Percentiles rank a stretch among this genome's conserved stretches.
Evolutionary conservation across 306 rosid species (phyloP).

Genomic region (Pterocarpus santalinus): DNA sequence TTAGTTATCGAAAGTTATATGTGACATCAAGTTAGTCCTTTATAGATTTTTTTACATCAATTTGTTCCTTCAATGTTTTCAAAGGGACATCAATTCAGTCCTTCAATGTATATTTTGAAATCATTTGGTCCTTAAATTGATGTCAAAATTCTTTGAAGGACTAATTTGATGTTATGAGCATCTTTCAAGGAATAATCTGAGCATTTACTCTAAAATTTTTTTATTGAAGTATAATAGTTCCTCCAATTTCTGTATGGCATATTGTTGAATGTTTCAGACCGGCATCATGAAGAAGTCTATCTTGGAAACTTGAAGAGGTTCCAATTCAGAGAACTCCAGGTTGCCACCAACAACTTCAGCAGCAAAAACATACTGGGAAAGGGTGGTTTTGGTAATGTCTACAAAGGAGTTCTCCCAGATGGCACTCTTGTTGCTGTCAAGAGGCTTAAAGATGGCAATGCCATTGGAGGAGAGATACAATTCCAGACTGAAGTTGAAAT

Average conservation of each 20-base stretch:
- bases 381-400: constrained; percentile 64
- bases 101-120: no score
- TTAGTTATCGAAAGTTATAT: no score
- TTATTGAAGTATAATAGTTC: constrained; percentile 16
- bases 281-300: constrained; percentile 58
- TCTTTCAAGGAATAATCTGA: no score
- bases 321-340: constrained; percentile 60
- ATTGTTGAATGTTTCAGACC: constrained; percentile 34
- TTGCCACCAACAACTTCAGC: constrained; percentile 62
- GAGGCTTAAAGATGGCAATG: constrained; percentile 65
- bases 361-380: constrained; percentile 59
- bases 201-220: not conserved
- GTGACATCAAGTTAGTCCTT: no score
- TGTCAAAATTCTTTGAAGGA: no score
- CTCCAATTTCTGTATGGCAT: not conserved
- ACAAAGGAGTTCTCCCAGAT: constrained; percentile 60
- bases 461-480: constrained; percentile 63
- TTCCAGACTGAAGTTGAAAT: constrained; percentile 66
- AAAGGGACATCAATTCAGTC: no score
- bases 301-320: constrained; percentile 66
- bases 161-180: no score
- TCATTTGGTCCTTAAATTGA: no score
- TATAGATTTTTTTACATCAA: no score
- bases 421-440: constrained; percentile 60
- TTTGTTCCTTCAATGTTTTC: no score